These are phyloP conservation scores for Diaporthe citrichinensis DNA, from an alignment of 2,329 filamentous ascomycete species.

Conservation along the genomic window DNA sequence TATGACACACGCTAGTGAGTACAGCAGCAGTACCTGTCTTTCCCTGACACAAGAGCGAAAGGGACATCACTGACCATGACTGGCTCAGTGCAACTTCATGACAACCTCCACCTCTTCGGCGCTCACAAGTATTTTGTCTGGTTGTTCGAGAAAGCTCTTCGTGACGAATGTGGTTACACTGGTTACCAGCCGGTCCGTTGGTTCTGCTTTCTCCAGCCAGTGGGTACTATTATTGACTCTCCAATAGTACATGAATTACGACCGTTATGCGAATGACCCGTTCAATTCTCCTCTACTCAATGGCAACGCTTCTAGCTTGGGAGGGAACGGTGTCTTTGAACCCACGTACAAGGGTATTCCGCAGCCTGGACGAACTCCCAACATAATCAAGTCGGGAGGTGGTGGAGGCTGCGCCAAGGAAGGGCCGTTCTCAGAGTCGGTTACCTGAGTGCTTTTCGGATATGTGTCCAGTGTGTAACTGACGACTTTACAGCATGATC, in stretches of 20 bases:
- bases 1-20: constrained; percentile 46
- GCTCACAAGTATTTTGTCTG: constrained; percentile 52
- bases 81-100: background rate
- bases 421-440: constrained; percentile 62
- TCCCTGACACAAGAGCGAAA: background rate
- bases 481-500: background rate
- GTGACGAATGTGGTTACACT: constrained; percentile 53
- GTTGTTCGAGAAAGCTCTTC: constrained; percentile 51
- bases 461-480: background rate
- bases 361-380: constrained; percentile 52
- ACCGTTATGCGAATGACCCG: constrained; percentile 60
- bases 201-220: background rate
- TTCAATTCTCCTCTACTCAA: constrained; percentile 67
- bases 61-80: background rate
- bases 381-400: constrained; percentile 59
- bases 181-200: constrained; percentile 47
- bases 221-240: background rate
- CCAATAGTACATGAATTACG: constrained; percentile 16
- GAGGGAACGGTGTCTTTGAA: constrained; percentile 59
- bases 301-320: constrained; percentile 65
- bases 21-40: background rate
- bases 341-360: constrained; percentile 34
- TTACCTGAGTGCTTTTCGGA: constrained; percentile 17
- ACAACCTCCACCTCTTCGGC: constrained; percentile 46
- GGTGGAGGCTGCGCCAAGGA: constrained; percentile 69